Base-by-base conservation (phyloP, 352 stramenopile species). In the Phytophthora hybrid region DNA sequence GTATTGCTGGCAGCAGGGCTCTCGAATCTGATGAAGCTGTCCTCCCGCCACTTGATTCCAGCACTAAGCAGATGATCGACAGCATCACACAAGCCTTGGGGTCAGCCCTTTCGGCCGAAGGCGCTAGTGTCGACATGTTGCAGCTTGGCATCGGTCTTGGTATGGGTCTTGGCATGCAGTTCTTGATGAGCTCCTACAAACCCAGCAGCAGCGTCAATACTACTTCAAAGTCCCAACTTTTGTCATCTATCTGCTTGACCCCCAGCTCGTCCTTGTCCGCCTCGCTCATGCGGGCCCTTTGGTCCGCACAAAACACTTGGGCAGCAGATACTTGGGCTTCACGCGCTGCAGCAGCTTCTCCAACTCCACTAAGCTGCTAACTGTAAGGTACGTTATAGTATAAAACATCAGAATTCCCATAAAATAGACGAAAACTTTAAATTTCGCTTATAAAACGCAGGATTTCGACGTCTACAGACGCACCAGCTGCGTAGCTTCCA, bases 101-200 rank as follows among this genome's bases (percentile, higher is more conserved):
- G 4, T 79, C 77, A 7, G 82, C 84, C 32, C 71, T 93, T 55
- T 74, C 77, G n/a, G 68, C 66, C 0, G 32, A 68, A 66, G 73
- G 69, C 14, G 19, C 58, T 31, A 53, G 72, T 14, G 84, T 86
- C 9, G 82, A 94, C 31, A 92, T 93, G 77, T 69, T 96, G 14
- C 90, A 96, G 58, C 79, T 95, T 23, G 86, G 87, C 1, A 90
- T 98, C 34, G 88, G 91, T 46, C 77, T 98, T 29, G 95, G 94
- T 1, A 93, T 98, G 84, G 94, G 95, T 1, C 83, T 98, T 26
- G 91, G 91, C 7, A 80, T 98, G 56, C 81, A 95, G 69, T 82
- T 89, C 46, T 87, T 90, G 44, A 93, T 85, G 19, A 95, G 80
- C 64, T 95, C 88, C 56, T 89, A 87, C 10, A 93, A 73, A 44